Evolutionary conservation across 192 early-diverging fungal species (phyloP).

Genomic region (Umbelopsis vinacea): DNA sequence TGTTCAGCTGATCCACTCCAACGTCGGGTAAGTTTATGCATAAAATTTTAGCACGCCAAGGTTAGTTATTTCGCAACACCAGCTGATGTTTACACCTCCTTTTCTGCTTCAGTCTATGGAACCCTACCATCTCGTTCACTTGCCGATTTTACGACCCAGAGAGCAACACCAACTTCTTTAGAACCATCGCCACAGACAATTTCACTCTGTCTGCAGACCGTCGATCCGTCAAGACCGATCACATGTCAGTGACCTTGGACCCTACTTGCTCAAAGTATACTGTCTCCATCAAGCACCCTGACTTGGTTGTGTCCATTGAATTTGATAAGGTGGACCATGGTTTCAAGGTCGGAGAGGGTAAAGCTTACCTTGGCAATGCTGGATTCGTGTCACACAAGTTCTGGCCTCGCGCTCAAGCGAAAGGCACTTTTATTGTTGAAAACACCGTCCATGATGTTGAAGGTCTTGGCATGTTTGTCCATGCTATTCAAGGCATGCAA

Average conservation of each 20-base stretch:
- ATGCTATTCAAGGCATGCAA: constrained; percentile 85
- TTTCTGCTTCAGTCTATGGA: constrained; percentile 34
- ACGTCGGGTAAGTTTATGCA: constrained; percentile 63
- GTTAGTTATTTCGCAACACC: neutral
- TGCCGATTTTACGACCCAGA: constrained; percentile 67
- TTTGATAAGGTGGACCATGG: constrained; percentile 70
- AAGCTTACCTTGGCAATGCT: constrained; percentile 70
- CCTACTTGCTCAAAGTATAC: constrained; percentile 53
- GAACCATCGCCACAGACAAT: constrained; percentile 67
- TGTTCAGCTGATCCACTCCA: constrained; percentile 91
- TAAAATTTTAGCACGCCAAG: neutral
- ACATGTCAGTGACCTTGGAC: constrained; percentile 65
- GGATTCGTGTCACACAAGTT: constrained; percentile 81
- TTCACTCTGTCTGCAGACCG: constrained; percentile 75
- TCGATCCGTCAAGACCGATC: constrained; percentile 76
- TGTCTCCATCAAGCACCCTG: constrained; percentile 58
- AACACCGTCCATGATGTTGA: constrained; percentile 66
- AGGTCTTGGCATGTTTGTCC: constrained; percentile 80
- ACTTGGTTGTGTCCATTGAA: constrained; percentile 68
- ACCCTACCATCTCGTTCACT: constrained; percentile 75
- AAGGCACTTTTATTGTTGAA: constrained; percentile 74
- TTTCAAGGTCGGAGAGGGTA: constrained; percentile 86
- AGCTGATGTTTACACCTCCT: constrained; percentile 4
- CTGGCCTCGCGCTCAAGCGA: constrained; percentile 77
- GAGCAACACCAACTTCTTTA: constrained; percentile 74